Evolutionary conservation across 495 filamentous ascomycete species (phyloP), one percentile per base, ranked within the genome.

Genomic region (Aspergillus hancockii): DNA sequence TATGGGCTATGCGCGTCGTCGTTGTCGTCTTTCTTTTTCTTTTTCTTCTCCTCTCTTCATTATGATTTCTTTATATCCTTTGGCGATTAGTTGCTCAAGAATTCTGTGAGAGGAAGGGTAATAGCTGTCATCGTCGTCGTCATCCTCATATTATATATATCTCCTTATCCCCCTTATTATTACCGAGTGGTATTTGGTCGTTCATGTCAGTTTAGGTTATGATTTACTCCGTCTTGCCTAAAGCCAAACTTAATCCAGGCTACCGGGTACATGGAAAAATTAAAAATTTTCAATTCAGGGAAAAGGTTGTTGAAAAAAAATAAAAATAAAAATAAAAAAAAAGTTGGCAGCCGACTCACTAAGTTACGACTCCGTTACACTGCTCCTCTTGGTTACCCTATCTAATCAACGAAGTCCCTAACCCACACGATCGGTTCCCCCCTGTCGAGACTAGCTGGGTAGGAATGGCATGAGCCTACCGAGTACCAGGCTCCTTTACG

Each of bases 161-260:
- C 14, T 14, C 38, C 38, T n/a, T 12, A n/a, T n/a, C 8, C 38
- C 32, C 32, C 4, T 36, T 36, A 41, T 41, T 41, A 16, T 41
- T 41, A 41, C 38, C 4, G n/a, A n/a, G 14, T 41, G 38, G 14
- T 47, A 50, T 40, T 40, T 57, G 1, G 38, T 53, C 6, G n/a
- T 34, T 36, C 53, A 3, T 47, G 25, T 55, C 43, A 16, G 19
- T 49, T 53, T 59, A 21, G 34, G 34, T 43, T 46, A 32, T 59
- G 18, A 53, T 53, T 53, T 38, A 54, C 67, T 65, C 69, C 68
- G 65, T 63, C 63, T 67, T 71, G 68, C 72, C 7, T 73, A 73
- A 69, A 74, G 66, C 65, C 65, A 67, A 78, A 75, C 75, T 75
- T 75, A 75, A 76, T 69, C 75, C 75, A 72, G 66, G 63, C 71